Evolutionary conservation across 208 protist genomes (phyloP).

Genomic region (Lotmaria passim): DNA sequence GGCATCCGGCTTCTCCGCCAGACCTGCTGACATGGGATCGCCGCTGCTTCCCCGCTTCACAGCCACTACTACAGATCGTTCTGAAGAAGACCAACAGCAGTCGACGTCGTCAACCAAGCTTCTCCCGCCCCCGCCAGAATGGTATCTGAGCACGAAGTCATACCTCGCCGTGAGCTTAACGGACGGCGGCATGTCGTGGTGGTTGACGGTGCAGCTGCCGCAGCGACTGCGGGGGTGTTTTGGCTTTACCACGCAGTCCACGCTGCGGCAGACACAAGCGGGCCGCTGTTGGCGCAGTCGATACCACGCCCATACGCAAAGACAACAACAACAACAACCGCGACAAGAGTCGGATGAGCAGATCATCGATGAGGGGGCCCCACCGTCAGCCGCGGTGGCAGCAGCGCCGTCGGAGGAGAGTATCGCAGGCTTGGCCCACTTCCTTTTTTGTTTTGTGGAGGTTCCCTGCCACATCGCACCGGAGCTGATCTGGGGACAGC

Average conservation of each 20-base stretch:
- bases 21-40: too few relatives aligned
- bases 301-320: neutral
- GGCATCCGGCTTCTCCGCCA: too few relatives aligned
- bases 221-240: slow-evolving; percentile 41
- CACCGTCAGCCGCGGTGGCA: neutral
- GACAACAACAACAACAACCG: too few relatives aligned
- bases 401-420: slow-evolving; percentile 4
- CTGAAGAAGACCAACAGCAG: neutral
- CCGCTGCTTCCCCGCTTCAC: too few relatives aligned
- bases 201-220: slow-evolving; percentile 32
- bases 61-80: too few relatives aligned
- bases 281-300: slow-evolving; percentile 30
- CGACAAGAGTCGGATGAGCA: too few relatives aligned
- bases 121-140: slow-evolving; percentile 5
- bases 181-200: slow-evolving; percentile 48
- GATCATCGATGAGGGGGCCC: neutral
- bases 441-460: slow-evolving; percentile 26
- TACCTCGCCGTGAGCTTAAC: slow-evolving; percentile 37
- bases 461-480: slow-evolving; percentile 32
- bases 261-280: slow-evolving; percentile 22
- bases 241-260: slow-evolving; percentile 26
- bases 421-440: slow-evolving; percentile 18
- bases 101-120: neutral
- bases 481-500: slow-evolving; percentile 34
- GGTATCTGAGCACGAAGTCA: slow-evolving; percentile 19